Evolutionary conservation across 2,329 filamentous ascomycete species (phyloP).

Genomic region (Colletotrichum eremochloae): DNA sequence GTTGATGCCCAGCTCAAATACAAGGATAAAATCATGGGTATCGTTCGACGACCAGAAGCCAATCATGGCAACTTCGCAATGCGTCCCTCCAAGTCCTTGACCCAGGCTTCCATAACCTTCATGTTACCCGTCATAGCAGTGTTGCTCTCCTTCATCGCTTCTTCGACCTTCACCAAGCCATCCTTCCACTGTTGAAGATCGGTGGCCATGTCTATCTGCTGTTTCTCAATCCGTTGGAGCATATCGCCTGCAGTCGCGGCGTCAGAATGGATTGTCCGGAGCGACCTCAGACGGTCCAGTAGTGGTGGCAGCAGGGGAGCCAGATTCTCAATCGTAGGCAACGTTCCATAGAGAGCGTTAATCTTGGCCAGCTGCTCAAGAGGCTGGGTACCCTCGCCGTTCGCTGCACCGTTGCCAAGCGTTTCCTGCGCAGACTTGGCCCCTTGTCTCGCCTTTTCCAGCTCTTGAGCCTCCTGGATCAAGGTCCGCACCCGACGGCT

Average conservation of each 20-base stretch:
- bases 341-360: slow-evolving; percentile 88
- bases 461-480: slow-evolving; percentile 77
- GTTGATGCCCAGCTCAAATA: background rate
- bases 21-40: slow-evolving; percentile 49
- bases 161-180: slow-evolving; percentile 83
- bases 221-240: slow-evolving; percentile 80
- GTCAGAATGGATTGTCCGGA: slow-evolving; percentile 87
- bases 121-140: slow-evolving; percentile 82
- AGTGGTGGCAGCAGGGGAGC: slow-evolving; percentile 87
- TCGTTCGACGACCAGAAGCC: slow-evolving; percentile 48
- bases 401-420: slow-evolving; percentile 61
- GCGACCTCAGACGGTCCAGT: slow-evolving; percentile 85
- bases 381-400: slow-evolving; percentile 60
- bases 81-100: slow-evolving; percentile 86
- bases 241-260: slow-evolving; percentile 85
- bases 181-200: slow-evolving; percentile 91
- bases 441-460: slow-evolving; percentile 74
- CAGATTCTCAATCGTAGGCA: slow-evolving; percentile 89
- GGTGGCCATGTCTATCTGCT: slow-evolving; percentile 83
- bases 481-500: slow-evolving; percentile 78
- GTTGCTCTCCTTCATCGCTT: slow-evolving; percentile 78
- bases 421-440: slow-evolving; percentile 74
- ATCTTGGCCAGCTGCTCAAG: slow-evolving; percentile 86
- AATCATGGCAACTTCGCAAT: slow-evolving; percentile 69
- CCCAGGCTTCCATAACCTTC: slow-evolving; percentile 88